Evolutionary conservation across 73 alveolate genomes (phyloP).

Genomic region (Paramecium primaurelia): DNA sequence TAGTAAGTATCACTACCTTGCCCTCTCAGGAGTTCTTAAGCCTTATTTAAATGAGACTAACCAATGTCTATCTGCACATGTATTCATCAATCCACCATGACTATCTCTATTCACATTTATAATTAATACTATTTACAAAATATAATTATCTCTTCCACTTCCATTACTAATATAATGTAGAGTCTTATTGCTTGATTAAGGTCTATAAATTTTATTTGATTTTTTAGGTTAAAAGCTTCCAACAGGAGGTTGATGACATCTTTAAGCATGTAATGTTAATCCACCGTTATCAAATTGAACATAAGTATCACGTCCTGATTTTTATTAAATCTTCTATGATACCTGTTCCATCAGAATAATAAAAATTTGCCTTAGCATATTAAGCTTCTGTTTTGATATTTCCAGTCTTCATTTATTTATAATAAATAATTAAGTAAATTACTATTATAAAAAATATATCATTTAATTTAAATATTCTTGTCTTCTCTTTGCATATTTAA

Average conservation of each 20-base stretch:
- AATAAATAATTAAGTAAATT: neutral
- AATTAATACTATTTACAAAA: conserved; percentile 25
- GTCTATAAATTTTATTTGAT: neutral
- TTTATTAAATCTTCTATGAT: neutral
- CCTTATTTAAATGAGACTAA: neutral
- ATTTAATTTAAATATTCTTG: neutral
- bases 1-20: neutral
- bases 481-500: neutral
- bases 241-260: neutral
- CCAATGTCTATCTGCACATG: neutral
- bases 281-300: conserved; percentile 49
- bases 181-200: conserved; percentile 15
- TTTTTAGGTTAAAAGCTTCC: conserved; percentile 39
- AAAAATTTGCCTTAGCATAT: conserved; percentile 6
- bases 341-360: conserved; percentile 39
- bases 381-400: conserved; percentile 8
- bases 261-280: neutral
- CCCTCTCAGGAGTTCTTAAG: conserved; percentile 6
- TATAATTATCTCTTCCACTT: conserved; percentile 55
- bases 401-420: neutral
- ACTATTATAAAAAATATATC: neutral
- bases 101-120: neutral
- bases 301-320: conserved; percentile 44
- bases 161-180: conserved; percentile 53
- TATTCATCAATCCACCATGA: conserved; percentile 34